Percentiles rank a stretch among this genome's conserved stretches.
Evolutionary conservation across 2,329 filamentous ascomycete species (phyloP).

Genomic region (Penicillium rolfsii): DNA sequence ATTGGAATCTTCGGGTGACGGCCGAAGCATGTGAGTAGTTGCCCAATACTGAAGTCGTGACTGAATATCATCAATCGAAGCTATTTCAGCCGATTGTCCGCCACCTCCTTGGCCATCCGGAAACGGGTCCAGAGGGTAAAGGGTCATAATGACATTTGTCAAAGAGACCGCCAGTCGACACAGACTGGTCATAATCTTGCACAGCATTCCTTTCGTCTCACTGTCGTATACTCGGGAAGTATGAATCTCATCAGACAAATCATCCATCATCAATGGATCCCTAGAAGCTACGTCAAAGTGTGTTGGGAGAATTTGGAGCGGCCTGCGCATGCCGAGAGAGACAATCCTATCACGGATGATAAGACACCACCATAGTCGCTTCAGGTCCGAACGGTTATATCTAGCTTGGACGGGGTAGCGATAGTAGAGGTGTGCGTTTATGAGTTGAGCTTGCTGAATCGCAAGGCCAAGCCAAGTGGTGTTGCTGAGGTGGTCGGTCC

Average conservation of each 20-base stretch:
- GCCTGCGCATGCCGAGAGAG: conserved; percentile 1
- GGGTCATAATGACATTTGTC: not conserved
- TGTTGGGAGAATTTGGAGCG: conserved; percentile 1
- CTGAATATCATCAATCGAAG: conserved; percentile 3
- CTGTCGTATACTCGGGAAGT: not conserved
- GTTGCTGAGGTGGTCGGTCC: conserved; percentile 1
- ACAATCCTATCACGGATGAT: conserved; percentile 3
- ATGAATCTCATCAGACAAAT: conserved; percentile 1
- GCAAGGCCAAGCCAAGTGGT: conserved; percentile 2
- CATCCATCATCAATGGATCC: conserved; percentile 1
- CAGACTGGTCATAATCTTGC: conserved; percentile 1
- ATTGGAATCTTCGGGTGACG: not conserved
- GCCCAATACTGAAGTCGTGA: not conserved
- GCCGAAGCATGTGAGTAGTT: not conserved
- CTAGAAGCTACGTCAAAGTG: not conserved
- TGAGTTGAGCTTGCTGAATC: not conserved
- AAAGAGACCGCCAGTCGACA: conserved; percentile 2
- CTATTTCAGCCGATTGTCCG: not conserved
- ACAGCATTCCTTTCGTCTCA: conserved; percentile 2
- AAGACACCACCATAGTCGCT: conserved; percentile 3
- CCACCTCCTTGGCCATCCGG: not conserved
- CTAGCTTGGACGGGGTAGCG: not conserved
- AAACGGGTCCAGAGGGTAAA: conserved; percentile 2
- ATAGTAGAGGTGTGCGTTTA: conserved; percentile 1
- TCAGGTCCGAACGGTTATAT: conserved; percentile 1